phyloP scores from a whole-genome alignment of 192 early-diverging fungal species.

The Backusella morwellensis region DNA sequence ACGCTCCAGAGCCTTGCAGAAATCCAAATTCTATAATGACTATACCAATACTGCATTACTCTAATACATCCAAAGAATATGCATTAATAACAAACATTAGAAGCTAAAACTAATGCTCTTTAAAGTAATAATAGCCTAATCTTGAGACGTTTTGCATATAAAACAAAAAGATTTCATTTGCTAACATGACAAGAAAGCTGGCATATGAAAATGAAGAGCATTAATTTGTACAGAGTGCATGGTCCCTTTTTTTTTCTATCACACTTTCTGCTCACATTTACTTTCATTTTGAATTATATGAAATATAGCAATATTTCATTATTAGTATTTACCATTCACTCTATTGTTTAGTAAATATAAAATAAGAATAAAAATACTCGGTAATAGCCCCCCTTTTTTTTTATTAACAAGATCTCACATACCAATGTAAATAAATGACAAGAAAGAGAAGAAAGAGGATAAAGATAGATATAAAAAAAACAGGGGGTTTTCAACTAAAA shows the following conservation, averaged over 20 bases:
- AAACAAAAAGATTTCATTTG: background rate
- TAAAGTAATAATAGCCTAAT: background rate
- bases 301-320: background rate
- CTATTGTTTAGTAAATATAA: background rate
- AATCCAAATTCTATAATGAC: background rate
- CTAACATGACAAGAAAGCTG: background rate
- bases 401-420: background rate
- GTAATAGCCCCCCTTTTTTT: background rate
- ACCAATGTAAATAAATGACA: slow-evolving; percentile 1
- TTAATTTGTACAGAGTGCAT: background rate
- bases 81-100: background rate
- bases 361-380: background rate
- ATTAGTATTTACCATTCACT: background rate
- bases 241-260: background rate
- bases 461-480: background rate
- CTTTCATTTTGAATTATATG: background rate
- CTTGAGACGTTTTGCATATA: background rate
- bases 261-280: background rate
- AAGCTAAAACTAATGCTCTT: background rate
- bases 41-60: background rate
- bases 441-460: background rate
- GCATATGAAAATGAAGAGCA: background rate
- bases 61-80: background rate
- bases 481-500: background rate
- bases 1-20: background rate